Percentiles rank a stretch among this genome's conserved stretches.
These are phyloP conservation scores for Phytophthora citrophthora DNA, from an alignment of 352 stramenopile genomes.

Conservation along the genomic window DNA sequence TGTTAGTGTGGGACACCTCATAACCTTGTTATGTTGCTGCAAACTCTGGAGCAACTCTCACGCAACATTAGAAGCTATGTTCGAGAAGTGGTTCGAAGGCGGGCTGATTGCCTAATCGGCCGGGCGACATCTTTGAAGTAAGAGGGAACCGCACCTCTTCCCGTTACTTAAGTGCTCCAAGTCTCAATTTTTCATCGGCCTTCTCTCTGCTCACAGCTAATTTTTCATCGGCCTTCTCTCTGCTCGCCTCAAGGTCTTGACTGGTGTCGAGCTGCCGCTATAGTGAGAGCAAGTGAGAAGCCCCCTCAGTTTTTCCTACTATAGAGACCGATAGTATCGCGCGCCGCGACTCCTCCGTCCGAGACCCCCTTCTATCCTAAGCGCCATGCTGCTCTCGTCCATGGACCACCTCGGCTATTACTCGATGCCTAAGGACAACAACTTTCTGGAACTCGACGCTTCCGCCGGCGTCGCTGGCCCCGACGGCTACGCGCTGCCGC, in stretches of 20 bases:
- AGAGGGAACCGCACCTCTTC: slow-evolving; percentile 33
- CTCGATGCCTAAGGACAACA: slow-evolving; percentile 74
- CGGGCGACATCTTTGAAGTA: slow-evolving; percentile 1
- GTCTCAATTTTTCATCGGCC: slow-evolving; percentile 24
- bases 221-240: slow-evolving; percentile 30
- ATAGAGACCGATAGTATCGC: slow-evolving; percentile 22
- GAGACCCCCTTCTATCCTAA: slow-evolving; percentile 4
- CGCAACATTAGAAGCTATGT: no score
- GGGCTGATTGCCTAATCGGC: not conserved
- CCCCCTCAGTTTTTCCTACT: slow-evolving; percentile 18
- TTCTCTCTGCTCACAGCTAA: slow-evolving; percentile 17
- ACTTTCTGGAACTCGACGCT: slow-evolving; percentile 72
- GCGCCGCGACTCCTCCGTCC: slow-evolving; percentile 18
- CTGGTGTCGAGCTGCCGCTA: slow-evolving; percentile 28
- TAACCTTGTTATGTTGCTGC: no score
- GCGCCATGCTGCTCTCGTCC: slow-evolving; percentile 78
- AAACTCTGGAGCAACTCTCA: no score
- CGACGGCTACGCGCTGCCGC: slow-evolving; percentile 52
- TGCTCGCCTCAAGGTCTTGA: slow-evolving; percentile 12
- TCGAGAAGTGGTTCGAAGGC: no score
- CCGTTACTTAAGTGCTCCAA: slow-evolving; percentile 24
- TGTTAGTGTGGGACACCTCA: no score
- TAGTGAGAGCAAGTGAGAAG: slow-evolving; percentile 23
- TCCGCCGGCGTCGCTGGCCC: slow-evolving; percentile 27
- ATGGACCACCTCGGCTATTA: slow-evolving; percentile 89